Base-by-base conservation (phyloP, 1,139 yeast genomes). In the Taphrina deformans region DNA sequence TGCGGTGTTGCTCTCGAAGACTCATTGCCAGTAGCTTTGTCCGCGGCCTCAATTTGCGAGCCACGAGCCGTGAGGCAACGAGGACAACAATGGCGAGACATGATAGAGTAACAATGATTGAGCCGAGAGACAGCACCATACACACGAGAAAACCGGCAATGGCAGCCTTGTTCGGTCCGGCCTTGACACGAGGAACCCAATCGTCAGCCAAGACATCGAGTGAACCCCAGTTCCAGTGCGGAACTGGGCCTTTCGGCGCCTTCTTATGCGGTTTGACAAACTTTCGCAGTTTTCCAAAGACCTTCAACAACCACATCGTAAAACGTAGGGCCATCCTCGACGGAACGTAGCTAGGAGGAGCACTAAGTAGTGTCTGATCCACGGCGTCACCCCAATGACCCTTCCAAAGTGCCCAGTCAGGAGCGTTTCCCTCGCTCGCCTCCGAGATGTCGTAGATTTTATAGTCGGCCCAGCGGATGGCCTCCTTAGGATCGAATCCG, bases 391-490 rank as follows among this genome's bases (percentile, higher is more conserved):
- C 58, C 58, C 58, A 53, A 31, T 53, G 45, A 5, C 58, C 58
- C 38, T 26, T 53, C 58, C 58, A 53, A 1, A 53, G 48, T 16
- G 40, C 35, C 58, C 58, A 53, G 3, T 53, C 35, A 2, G 58
- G 58, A 7, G 58, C 58, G 14, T 23, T 24, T 9, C 58, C 58
- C 35, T 53, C 58, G 12, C 27, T 53, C 23, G 58, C 58, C 9
- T 53, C 58, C 3, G 58, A 53, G 9, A 53, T 38, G 35, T 53
- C 58, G 58, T 38, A 26, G 24, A 53, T 53, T 7, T 35, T 23
- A 27, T 53, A 53, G 35, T 53, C 58, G 9, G 58, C 35, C 58
- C 58, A 53, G 18, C 58, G 45, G 48, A 53, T 53, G 18, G 58
- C 58, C 10, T 38, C 48, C 24, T 23, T n/a, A 12, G 45, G 58